Base-by-base conservation (phyloP, 1,139 yeast species). In the Saccharomyces hybrid region DNA sequence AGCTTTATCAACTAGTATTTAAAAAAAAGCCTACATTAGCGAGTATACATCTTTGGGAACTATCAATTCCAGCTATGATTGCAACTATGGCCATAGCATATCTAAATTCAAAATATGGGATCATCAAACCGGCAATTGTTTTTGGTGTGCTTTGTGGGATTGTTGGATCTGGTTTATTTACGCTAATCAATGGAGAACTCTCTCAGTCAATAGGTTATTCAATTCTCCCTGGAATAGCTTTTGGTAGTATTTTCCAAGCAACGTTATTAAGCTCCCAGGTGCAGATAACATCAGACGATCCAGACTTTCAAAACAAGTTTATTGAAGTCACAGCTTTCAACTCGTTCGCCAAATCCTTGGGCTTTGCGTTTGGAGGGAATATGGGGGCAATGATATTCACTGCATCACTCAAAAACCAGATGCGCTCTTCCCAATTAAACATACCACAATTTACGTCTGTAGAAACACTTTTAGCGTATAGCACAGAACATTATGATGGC, bases 211-310 rank as follows among this genome's bases (percentile, higher is more conserved):
- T 83, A 54, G 88, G 88, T 0, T 70, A 75, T 13, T 67, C 77
- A 46, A 77, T 84, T 32, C 61, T 81, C 3, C 72, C 75, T 7
- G 88, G 88, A 52, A 62, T 80, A 23, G 76, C 82, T 0, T 68
- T 77, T 48, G 88, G 88, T 1, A 56, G 77, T 31, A 72, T 74
- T 52, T 73, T 82, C 61, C 88, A 83, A 65, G 70, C 80, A 29
- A 68, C 79, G 0, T 61, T 79, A 41, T 63, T 84, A 25, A 69
- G 81, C 13, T 75, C 79, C 3, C 88, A 84, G 63, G 62, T 83
- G 16, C 58, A 56, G 27, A 51, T 59, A 38, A 57, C 54, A 7
- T 34, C 42, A 23, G 49, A 51, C 7, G 53, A 53, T 31, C 54
- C 56, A 5, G 53, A 53, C 11, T 54, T 46, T 28, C 46, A 54